Base-by-base conservation (phyloP, 2,329 filamentous ascomycete species). In the Zymoseptoria crescenta region DNA sequence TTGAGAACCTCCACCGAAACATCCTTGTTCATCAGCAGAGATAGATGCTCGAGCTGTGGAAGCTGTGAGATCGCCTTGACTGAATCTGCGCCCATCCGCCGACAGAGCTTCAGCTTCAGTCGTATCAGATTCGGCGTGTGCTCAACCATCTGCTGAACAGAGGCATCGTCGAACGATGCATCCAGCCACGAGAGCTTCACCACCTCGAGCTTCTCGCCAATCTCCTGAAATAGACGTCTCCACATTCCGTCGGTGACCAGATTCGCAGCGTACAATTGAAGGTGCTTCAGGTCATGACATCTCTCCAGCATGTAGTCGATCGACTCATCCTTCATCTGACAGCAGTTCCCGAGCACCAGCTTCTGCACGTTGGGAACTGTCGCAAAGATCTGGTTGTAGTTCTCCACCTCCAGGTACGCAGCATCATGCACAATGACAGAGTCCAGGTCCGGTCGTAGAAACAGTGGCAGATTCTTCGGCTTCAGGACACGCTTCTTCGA, bases 271-370 rank as follows among this genome's bases (percentile, higher is more conserved):
- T 94, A 87, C 0, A 97, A 80, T 63, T 91, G 88, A 50, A 97
- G 79, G 58, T 84, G 81, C 60, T 85, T 82, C n/a, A 96, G 78
- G 8, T 81, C 74, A 54, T 84, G 82, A 54, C 88, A 81, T 53
- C 89, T 88, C 57, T 85, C 85, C 20, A 89, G 78, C 68, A 96
- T 82, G 72, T 93, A 96, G 56, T 90, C 83, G 73, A 96, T 81
- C 49, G 91, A 88, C 48, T 80, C 80, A 68, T 96, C 88, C 74
- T 96, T 96, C 79, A 96, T 87, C 70, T 96, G 92, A 54, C 94
- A 89, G n/a, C 87, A 90, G 68, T 92, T 93, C 54, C 88, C 85
- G 9, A 96, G 77, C 64, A 91, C 88, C 58, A 96, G 79, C 50
- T 81, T 81, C 67, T 84, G 84, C 56, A 96, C 77, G 5, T 79